phyloP scores from a whole-genome alignment of 495 filamentous ascomycete genomes.

The Neurospora sp. region DNA sequence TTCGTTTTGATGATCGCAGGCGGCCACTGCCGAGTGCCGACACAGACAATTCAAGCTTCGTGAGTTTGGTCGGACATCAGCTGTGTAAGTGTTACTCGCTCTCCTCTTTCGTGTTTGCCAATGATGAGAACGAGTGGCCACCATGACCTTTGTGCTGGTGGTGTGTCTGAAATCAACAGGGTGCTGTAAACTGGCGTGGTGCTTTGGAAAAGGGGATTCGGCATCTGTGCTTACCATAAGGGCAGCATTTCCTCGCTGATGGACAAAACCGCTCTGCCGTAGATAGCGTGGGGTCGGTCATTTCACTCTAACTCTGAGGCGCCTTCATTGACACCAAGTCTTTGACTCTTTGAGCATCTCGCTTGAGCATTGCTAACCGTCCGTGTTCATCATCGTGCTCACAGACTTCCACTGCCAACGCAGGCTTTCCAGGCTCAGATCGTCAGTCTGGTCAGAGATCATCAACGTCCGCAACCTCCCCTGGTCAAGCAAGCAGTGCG shows the following conservation, averaged over 20 bases:
- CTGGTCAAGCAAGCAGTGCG: too few relatives aligned
- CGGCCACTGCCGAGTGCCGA: neutral
- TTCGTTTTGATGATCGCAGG: neutral
- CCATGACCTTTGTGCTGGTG: too few relatives aligned
- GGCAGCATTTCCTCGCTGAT: neutral
- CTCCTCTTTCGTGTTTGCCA: neutral
- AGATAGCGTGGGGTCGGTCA: neutral
- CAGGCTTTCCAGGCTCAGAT: neutral
- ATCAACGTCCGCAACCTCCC: neutral
- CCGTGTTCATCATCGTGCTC: neutral
- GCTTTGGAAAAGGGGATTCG: neutral
- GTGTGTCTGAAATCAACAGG: neutral
- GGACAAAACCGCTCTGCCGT: neutral
- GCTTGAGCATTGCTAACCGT: neutral
- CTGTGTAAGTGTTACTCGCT: neutral
- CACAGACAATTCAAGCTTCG: too few relatives aligned
- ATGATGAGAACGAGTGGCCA: neutral
- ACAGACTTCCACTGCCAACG: neutral
- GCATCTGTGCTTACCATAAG: neutral
- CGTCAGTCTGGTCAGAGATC: neutral
- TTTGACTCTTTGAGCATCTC: neutral
- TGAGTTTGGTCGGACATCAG: too few relatives aligned
- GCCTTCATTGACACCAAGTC: neutral
- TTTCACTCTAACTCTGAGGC: neutral
- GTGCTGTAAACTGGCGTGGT: neutral